Percentiles rank a stretch among this genome's conserved stretches.
Evolutionary conservation across 1,139 yeast genomes (phyloP).

Genomic region (Saccharomyces hybrid): DNA sequence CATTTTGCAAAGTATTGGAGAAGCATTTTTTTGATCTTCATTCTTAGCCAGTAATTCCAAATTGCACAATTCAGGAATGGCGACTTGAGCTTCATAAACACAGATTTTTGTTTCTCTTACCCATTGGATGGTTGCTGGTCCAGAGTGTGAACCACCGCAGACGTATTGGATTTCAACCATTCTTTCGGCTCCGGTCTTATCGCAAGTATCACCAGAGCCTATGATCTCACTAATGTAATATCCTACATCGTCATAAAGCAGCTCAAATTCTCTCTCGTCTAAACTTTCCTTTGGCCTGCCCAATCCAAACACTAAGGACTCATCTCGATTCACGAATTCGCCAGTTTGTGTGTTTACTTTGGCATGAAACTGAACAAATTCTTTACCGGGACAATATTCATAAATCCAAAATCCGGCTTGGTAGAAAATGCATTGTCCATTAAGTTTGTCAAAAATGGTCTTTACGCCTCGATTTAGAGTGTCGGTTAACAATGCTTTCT

Average conservation of each 20-base stretch:
- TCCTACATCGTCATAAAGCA: slow-evolving; percentile 33
- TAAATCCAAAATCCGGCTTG: slow-evolving; percentile 58
- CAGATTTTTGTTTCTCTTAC: slow-evolving; percentile 67
- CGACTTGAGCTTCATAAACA: slow-evolving; percentile 55
- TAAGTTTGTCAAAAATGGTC: slow-evolving; percentile 27
- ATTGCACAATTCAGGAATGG: slow-evolving; percentile 52
- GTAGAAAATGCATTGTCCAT: slow-evolving; percentile 33
- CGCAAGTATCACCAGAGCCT: slow-evolving; percentile 63
- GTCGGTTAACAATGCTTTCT: slow-evolving; percentile 7
- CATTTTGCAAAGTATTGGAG: slow-evolving; percentile 15
- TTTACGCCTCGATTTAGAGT: slow-evolving; percentile 18
- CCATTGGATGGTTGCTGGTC: slow-evolving; percentile 35
- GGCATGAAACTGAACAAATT: slow-evolving; percentile 52
- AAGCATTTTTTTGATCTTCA: slow-evolving; percentile 21
- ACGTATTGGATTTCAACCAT: slow-evolving; percentile 55
- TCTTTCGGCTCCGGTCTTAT: slow-evolving; percentile 58
- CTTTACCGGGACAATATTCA: slow-evolving; percentile 48
- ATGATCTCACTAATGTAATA: slow-evolving; percentile 48
- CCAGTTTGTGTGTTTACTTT: slow-evolving; percentile 8
- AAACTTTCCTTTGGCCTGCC: slow-evolving; percentile 36
- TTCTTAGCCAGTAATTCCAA: slow-evolving; percentile 23
- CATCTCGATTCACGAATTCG: slow-evolving; percentile 17
- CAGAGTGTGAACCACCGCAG: slow-evolving; percentile 44
- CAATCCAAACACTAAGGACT: slow-evolving; percentile 35
- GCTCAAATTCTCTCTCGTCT: slow-evolving; percentile 21